These are phyloP conservation scores for Neofusicoccum cordaticola DNA, from an alignment of 2,329 filamentous ascomycete genomes.

Conservation along the genomic window DNA sequence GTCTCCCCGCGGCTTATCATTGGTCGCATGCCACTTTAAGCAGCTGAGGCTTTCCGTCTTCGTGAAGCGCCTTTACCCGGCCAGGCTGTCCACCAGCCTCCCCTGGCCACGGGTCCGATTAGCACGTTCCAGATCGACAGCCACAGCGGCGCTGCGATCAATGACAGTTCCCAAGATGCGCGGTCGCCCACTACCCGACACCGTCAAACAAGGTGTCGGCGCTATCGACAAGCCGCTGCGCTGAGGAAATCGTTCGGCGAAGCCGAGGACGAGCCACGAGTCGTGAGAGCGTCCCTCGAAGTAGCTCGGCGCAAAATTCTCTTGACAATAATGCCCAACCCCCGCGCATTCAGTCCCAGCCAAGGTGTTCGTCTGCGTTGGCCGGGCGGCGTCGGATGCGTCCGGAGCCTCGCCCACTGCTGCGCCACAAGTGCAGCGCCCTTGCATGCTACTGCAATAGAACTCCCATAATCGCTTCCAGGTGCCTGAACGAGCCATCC, in stretches of 20 bases:
- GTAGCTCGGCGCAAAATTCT: too few relatives aligned
- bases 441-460: background rate
- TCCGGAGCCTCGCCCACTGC: background rate
- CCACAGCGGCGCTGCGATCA: background rate
- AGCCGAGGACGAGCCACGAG: background rate
- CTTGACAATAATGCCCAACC: too few relatives aligned
- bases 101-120: background rate
- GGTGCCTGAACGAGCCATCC: background rate
- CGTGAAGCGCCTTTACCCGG: too few relatives aligned
- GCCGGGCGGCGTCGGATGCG: too few relatives aligned
- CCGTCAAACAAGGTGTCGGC: too few relatives aligned
- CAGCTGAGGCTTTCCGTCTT: too few relatives aligned
- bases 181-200: too few relatives aligned
- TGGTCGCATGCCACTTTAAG: too few relatives aligned
- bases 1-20: background rate
- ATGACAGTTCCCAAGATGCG: too few relatives aligned
- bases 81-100: background rate
- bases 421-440: background rate
- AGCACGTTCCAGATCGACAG: background rate
- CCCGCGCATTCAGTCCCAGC: too few relatives aligned
- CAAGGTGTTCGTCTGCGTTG: background rate
- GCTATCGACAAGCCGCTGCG: too few relatives aligned
- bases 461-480: background rate
- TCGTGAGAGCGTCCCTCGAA: too few relatives aligned
- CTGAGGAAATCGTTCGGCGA: background rate